These are phyloP conservation scores for Ascochyta lentis DNA, from an alignment of 2,329 filamentous ascomycete species.

Conservation along the genomic window DNA sequence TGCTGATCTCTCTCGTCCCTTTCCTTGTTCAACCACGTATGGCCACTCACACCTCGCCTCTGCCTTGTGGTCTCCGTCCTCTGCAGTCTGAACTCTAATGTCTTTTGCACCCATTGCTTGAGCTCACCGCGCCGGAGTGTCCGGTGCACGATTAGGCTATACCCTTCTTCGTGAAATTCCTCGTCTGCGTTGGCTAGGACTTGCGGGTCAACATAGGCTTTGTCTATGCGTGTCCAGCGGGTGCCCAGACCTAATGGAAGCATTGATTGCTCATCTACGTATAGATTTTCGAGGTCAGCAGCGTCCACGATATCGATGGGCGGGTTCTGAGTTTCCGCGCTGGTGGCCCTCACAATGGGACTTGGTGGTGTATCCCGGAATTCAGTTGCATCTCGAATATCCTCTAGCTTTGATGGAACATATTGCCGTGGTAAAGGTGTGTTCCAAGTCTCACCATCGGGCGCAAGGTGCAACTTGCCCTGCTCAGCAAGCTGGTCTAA, in stretches of 20 bases:
- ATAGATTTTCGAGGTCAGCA: background rate
- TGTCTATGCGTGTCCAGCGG: slow-evolving; percentile 30
- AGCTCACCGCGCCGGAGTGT: slow-evolving; percentile 25
- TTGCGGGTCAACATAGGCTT: slow-evolving; percentile 24
- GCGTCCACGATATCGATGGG: background rate
- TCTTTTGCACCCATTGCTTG: slow-evolving; percentile 24
- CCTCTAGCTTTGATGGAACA: background rate
- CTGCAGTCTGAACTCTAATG: slow-evolving; percentile 20
- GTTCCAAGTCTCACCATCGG: slow-evolving; percentile 11
- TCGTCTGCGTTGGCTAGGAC: slow-evolving; percentile 25
- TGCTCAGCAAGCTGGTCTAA: slow-evolving; percentile 9
- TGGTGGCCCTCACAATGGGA: background rate
- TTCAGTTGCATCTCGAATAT: background rate
- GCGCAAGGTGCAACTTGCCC: slow-evolving; percentile 5
- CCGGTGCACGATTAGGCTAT: slow-evolving; percentile 24
- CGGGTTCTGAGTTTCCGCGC: background rate
- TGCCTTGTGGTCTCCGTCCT: background rate
- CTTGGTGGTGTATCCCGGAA: slow-evolving; percentile 15
- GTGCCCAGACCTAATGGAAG: slow-evolving; percentile 9
- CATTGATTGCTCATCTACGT: slow-evolving; percentile 15
- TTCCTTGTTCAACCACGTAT: slow-evolving; percentile 35
- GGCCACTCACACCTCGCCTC: slow-evolving; percentile 5
- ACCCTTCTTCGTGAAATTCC: slow-evolving; percentile 24
- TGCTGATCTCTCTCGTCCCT: slow-evolving; percentile 24
- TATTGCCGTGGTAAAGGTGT: background rate